Evolutionary conservation across 139 green algal genomes (phyloP), one percentile per base, ranked within the genome.

Genomic region (Picochlorum sp.): DNA sequence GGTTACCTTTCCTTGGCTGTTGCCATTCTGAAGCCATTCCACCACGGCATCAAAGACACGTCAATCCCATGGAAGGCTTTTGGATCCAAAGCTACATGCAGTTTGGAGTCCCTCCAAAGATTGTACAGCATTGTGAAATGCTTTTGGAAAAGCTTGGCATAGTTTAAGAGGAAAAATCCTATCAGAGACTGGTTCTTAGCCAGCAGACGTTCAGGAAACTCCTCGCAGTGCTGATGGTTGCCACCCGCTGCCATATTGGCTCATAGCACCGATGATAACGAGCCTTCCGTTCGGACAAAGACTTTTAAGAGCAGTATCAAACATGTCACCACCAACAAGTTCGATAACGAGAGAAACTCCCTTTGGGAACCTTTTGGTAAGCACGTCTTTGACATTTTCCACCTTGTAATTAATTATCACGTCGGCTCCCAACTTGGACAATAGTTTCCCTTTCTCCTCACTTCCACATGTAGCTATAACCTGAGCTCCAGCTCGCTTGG

Each of bases 381-480:
- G 62, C 24, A 85, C 85, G 37, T 71, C 62, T 56, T 68, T 69
- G 47, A 75, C 56, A 28, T 26, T 9, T 50, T 88, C 82, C 4
- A 34, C 3, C 16, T 70, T 83, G 81, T 98, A 95, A 63, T 97
- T 82, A 41, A 98, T 81, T 16, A 95, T 83, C 0, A 82, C 61
- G 62, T 96, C 83, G 31, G 73, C 87, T 2, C 92, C 92, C 51
- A 98, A 76, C 3, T 61, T 45, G 41, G 66, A 66, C 52, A 96
- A 76, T 74, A 95, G 57, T 5, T 28, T 49, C 11, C 76, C 85
- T 78, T 98, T 98, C 38, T 76, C 77, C 15, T 56, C 49, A 9
- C 73, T 70, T 28, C 89, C 81, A 68, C 88, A 95, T 20, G 89
- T 96, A 26, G 81, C 92, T 18, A 98, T 73, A 44, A 98, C 92